Evolutionary conservation across 768 basidiomycete genomes (phyloP), one percentile per base, ranked within the genome.

Genomic region (Boletus rex-veris): DNA sequence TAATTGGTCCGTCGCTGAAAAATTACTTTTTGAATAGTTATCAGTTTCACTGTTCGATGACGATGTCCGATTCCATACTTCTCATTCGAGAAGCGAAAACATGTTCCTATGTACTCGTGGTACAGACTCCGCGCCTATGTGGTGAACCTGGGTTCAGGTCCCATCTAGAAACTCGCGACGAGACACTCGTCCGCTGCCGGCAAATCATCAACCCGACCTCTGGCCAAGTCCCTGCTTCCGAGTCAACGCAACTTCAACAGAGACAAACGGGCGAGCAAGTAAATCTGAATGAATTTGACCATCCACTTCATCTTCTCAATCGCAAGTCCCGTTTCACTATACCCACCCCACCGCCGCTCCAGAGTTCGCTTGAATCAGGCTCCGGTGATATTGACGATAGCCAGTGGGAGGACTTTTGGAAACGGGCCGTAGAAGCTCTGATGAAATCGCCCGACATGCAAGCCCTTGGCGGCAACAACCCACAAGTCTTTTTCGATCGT

Each of bases 41-140:
- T 55, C 68, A 95, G 90, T 95, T 93, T 69, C 94, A 98, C 72
- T 98, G 94, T 71, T 92, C 92, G 57, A 92, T 92, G 90, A 88
- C 90, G 49, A 92, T 90, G 77, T 83, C 90, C 39, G 94, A 98
- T 74, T 83, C 82, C 35, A 91, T 98, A 62, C 79, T 90, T 50
- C 88, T 94, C 65, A 85, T 98, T 65, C 94, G 95, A 69, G 94
- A 97, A 76, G 80, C 92, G 35, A 89, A 89, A 68, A 95, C 90
- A 37, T 99, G 97, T 73, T 85, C 89, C 58, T 98, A 99, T 69
- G 85, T 97, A 42, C 78, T 98, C 47, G 88, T 98, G 59, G 85
- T 98, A 53, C 90, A 98, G 69, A 97, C 96, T 0, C 95, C 97
- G 33, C 88, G 93, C 51, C 78, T 99, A 18, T 98, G 97, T 66